Conservation (phyloP, 75 land plant species). For the Adiantum capillusveneris region DNA sequence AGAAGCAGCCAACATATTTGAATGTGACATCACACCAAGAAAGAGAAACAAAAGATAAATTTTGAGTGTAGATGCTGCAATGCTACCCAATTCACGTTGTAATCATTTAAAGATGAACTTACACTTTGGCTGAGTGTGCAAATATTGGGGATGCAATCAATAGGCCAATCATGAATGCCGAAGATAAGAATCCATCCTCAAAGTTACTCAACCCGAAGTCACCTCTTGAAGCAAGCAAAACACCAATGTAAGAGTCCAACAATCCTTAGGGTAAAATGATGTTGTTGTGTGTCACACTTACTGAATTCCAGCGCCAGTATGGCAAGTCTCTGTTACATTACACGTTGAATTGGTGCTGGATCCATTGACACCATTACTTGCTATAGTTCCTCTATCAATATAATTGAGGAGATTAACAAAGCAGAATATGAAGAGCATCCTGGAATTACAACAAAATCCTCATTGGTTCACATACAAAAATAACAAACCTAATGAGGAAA, state of each 20-base stretch:
- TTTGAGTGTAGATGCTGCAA: too few relatives aligned
- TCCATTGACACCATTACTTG: constrained; percentile 98
- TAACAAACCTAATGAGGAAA: background rate
- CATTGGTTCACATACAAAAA: background rate
- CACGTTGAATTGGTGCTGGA: constrained; percentile 45
- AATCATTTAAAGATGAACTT: constrained; percentile 1
- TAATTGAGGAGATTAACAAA: constrained; percentile 82
- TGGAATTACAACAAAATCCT: constrained; percentile 21
- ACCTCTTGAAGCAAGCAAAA: too few relatives aligned
- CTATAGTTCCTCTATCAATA: constrained; percentile 90
- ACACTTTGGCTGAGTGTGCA: constrained; percentile 86
- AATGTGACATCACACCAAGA: background rate
- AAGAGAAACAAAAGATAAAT: background rate
- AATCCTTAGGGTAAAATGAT: too few relatives aligned
- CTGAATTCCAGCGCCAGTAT: constrained; percentile 87
- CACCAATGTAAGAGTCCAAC: too few relatives aligned
- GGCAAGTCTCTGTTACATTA: constrained; percentile 52
- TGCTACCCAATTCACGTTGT: too few relatives aligned
- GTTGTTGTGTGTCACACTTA: too few relatives aligned
- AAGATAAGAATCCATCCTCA: constrained; percentile 89
- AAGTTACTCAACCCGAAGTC: constrained; percentile 74
- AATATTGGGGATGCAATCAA: constrained; percentile 86
- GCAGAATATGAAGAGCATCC: constrained; percentile 83
- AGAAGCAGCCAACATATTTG: too few relatives aligned
- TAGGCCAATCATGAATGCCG: constrained; percentile 99